A percentile compares a stretch with the other conserved stretches of the same genome.
These are phyloP conservation scores for Neonectria ditissima DNA, from an alignment of 2,329 filamentous ascomycete genomes.

Conservation along the genomic window DNA sequence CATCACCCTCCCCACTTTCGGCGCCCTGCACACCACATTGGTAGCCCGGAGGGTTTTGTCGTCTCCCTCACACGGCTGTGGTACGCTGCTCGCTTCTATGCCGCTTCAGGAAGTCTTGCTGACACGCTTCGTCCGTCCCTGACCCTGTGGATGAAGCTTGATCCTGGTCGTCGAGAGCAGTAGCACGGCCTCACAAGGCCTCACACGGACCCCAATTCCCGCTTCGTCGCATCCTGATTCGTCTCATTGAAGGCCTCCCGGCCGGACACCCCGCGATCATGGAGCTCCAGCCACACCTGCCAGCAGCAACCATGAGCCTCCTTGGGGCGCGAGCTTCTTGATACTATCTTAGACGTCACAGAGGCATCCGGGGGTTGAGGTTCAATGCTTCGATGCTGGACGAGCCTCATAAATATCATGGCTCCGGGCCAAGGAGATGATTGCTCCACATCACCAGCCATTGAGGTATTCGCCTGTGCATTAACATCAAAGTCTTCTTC, in stretches of 20 bases:
- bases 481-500: constrained; percentile 4
- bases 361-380: constrained; percentile 37
- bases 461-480: constrained; percentile 4
- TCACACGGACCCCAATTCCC: constrained; percentile 16
- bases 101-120: constrained; percentile 38
- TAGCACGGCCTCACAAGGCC: constrained; percentile 36
- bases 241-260: constrained; percentile 41
- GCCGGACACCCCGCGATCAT: constrained; percentile 40
- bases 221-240: constrained; percentile 30
- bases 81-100: constrained; percentile 28
- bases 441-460: constrained; percentile 10
- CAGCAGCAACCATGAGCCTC: constrained; percentile 21
- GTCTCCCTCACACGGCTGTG: constrained; percentile 14
- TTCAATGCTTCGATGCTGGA: constrained; percentile 12
- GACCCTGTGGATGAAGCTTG: constrained; percentile 8
- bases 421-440: constrained; percentile 8
- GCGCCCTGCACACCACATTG: constrained; percentile 31
- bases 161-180: constrained; percentile 13
- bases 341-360: constrained; percentile 10
- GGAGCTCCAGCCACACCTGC: constrained; percentile 42
- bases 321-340: constrained; percentile 31
- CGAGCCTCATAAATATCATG: constrained; percentile 31
- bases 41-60: constrained; percentile 23
- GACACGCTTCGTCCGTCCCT: constrained; percentile 21
- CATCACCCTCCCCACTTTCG: constrained; percentile 8